Evolutionary conservation across 1,284 basidiomycete species (phyloP), one percentile per base, ranked within the genome.

Genomic region (Malassezia furfur): DNA sequence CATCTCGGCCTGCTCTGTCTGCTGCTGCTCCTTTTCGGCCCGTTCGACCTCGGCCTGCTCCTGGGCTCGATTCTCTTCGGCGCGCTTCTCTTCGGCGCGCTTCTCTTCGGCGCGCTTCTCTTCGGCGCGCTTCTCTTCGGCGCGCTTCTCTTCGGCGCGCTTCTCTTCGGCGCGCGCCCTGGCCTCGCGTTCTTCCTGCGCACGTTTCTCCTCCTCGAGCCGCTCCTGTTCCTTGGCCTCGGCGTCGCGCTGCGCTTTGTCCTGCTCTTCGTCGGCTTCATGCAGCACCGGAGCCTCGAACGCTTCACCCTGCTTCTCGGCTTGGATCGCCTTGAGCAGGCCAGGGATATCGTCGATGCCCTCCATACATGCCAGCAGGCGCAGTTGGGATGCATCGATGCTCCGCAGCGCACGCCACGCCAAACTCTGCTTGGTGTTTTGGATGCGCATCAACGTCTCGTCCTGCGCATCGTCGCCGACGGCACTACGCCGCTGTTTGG

Each of bases 321-420:
- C 45, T 2, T 62, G 52, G 30, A 68, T 64, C 25, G 57, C 63
- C 28, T 61, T 39, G 19, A 67, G 48, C 40, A 67, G 39, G 3
- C 50, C 57, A 1, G 50, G 48, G 25, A 68, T 56, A 46, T 70
- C 56, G 28, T 68, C 67, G 5, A 62, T 57, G 38, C 58, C 54
- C 17, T 57, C 43, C 32, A 59, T 61, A 40, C 57, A 54, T 14
- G 57, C 56, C 28, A 70, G 60, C 22, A 70, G 49, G 38, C 65
- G 64, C 41, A 70, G 37, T 11, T 61, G 57, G 15, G 61, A 56
- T 3, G 46, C 50, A 31, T 56, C 62, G 1, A 62, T 64, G 7
- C 64, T 57, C 7, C 67, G 61, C 39, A 70, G 44, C 10, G 67
- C 66, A 17, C 67, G 60, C 67, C 67, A 70, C 17, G 63, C 62